Evolutionary conservation across 257 asterid genomes (phyloP).

Genomic region (Gardenia jasminoides): DNA sequence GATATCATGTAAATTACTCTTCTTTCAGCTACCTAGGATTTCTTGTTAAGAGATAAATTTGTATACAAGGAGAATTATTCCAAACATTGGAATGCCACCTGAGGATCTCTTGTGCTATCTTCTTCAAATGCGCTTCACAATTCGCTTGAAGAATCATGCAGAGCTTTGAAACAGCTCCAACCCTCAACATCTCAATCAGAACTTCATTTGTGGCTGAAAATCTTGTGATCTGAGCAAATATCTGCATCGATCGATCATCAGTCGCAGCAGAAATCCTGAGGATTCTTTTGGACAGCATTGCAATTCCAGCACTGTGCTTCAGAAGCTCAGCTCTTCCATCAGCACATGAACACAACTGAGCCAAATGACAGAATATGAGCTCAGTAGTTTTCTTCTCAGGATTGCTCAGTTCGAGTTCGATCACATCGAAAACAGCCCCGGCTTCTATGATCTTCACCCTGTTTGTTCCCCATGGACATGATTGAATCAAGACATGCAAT

Average conservation of each 20-base stretch:
- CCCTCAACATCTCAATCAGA: constrained; percentile 73
- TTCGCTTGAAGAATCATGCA: constrained; percentile 88
- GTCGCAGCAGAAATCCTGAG: constrained; percentile 63
- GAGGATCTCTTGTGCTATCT: constrained; percentile 65
- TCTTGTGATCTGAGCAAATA: constrained; percentile 50
- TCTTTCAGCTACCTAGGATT: constrained; percentile 26
- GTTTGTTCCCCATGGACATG: constrained; percentile 49
- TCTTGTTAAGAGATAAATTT: constrained; percentile 68
- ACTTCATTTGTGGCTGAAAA: constrained; percentile 64
- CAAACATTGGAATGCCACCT: constrained; percentile 68
- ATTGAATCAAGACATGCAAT: constrained; percentile 46
- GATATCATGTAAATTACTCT: not conserved
- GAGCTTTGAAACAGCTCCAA: constrained; percentile 78
- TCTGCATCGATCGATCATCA: constrained; percentile 52
- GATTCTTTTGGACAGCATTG: constrained; percentile 56
- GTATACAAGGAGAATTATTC: constrained; percentile 84
- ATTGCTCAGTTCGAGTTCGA: constrained; percentile 52
- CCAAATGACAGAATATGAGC: constrained; percentile 48
- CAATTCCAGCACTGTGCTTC: constrained; percentile 66
- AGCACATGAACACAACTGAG: constrained; percentile 65
- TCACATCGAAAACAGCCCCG: constrained; percentile 46
- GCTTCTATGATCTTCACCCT: constrained; percentile 48
- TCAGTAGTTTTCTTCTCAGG: constrained; percentile 47
- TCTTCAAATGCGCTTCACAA: constrained; percentile 60
- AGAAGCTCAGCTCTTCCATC: constrained; percentile 79